Conservation (phyloP, 208 protist species). For the Crithidia bombi region DNA sequence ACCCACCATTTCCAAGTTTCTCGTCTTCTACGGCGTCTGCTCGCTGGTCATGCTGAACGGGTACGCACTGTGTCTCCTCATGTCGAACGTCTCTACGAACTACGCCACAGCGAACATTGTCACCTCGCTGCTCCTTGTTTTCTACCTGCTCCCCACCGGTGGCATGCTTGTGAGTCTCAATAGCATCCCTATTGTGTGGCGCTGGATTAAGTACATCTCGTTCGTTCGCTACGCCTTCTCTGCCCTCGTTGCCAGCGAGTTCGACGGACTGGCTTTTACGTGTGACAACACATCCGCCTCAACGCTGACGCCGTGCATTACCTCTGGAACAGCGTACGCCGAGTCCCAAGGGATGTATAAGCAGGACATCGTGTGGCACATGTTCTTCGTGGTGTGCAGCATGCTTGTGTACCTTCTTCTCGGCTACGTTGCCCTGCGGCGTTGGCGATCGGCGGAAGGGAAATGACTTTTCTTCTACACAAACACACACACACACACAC, state of each 20-base stretch:
- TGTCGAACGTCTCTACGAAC: constrained; percentile 65
- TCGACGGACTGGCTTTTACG: constrained; percentile 53
- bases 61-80: constrained; percentile 67
- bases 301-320: constrained; percentile 34
- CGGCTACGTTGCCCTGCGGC: constrained; percentile 50
- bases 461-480: constrained; percentile 30
- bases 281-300: constrained; percentile 32
- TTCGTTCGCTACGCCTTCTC: constrained; percentile 73
- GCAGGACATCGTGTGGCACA: constrained; percentile 32
- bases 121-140: constrained; percentile 64
- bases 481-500: no score
- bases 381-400: constrained; percentile 32
- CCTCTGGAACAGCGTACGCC: constrained; percentile 50
- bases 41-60: constrained; percentile 64
- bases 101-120: constrained; percentile 60
- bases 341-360: constrained; percentile 46
- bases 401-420: constrained; percentile 53
- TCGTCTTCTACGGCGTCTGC: constrained; percentile 47
- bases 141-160: constrained; percentile 67
- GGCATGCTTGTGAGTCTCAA: constrained; percentile 68
- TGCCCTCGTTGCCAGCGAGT: constrained; percentile 73
- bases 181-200: constrained; percentile 60
- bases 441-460: constrained; percentile 31
- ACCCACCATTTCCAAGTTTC: constrained; percentile 40
- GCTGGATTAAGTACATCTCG: constrained; percentile 80